These are phyloP conservation scores for Pythium angustatum DNA, from an alignment of 352 stramenopile genomes.

Conservation along the genomic window DNA sequence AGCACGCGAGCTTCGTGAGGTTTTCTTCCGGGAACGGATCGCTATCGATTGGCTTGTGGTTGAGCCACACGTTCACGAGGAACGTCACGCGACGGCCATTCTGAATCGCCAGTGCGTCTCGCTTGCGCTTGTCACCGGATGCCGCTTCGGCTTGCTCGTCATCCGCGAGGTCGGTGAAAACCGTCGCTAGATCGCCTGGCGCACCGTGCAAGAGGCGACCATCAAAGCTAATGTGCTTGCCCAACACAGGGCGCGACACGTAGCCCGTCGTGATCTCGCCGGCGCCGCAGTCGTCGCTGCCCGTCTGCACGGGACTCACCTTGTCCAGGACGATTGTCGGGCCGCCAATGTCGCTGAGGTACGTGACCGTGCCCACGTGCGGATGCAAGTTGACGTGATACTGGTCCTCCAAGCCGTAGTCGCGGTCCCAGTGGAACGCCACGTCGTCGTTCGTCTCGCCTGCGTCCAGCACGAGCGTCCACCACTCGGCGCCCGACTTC, in stretches of 20 bases:
- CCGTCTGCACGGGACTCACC: constrained; percentile 35
- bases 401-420: constrained; percentile 80
- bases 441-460: constrained; percentile 65
- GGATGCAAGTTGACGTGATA: constrained; percentile 80
- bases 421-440: constrained; percentile 91
- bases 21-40: constrained; percentile 35
- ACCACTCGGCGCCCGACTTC: constrained; percentile 86
- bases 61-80: constrained; percentile 69
- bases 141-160: constrained; percentile 25
- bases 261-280: constrained; percentile 35
- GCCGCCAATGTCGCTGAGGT: constrained; percentile 51
- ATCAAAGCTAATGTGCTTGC: constrained; percentile 80
- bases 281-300: constrained; percentile 38
- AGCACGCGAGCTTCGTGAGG: constrained; percentile 23
- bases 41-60: constrained; percentile 53
- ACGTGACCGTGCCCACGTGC: constrained; percentile 71
- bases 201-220: constrained; percentile 63
- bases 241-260: constrained; percentile 36
- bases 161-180: constrained; percentile 21
- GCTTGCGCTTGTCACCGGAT: constrained; percentile 24
- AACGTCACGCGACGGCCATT: constrained; percentile 60
- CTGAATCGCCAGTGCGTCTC: constrained; percentile 9
- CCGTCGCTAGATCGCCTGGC: constrained; percentile 43
- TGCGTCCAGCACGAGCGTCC: constrained; percentile 75
- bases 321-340: constrained; percentile 56